phyloP scores from a whole-genome alignment of 495 filamentous ascomycete species.

The Lasiosphaeria hispida region DNA sequence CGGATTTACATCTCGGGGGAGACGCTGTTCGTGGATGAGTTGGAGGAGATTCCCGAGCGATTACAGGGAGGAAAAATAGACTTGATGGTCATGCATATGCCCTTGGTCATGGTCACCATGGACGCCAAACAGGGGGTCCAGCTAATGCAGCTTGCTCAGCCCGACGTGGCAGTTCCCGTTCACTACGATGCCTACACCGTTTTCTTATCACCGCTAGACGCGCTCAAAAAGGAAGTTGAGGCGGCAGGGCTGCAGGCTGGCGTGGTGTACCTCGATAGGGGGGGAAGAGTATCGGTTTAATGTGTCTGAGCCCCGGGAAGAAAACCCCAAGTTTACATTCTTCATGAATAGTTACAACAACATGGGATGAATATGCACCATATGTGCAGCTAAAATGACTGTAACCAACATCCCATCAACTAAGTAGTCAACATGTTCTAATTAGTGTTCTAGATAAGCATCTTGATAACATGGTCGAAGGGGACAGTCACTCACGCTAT shows the following conservation, averaged over 20 bases:
- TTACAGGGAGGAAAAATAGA: conserved; percentile 53
- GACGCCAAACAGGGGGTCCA: conserved; percentile 62
- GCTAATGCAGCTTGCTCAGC: conserved; percentile 58
- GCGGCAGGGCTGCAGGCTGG: conserved; percentile 48
- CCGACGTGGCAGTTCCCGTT: conserved; percentile 66
- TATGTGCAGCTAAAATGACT: too few relatives aligned
- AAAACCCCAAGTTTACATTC: too few relatives aligned
- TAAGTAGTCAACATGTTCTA: too few relatives aligned
- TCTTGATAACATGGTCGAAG: too few relatives aligned
- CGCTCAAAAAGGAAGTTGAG: conserved; percentile 57
- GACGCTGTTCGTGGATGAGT: conserved; percentile 64
- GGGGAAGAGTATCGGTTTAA: conserved; percentile 57
- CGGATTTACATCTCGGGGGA: conserved; percentile 73
- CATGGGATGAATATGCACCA: too few relatives aligned
- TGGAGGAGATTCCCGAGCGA: conserved; percentile 54
- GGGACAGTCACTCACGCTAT: too few relatives aligned
- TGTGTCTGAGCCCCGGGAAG: conserved; percentile 26
- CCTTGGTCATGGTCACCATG: conserved; percentile 71
- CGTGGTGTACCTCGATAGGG: conserved; percentile 62
- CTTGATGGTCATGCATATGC: conserved; percentile 65
- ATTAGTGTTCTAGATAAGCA: too few relatives aligned
- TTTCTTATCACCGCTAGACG: conserved; percentile 56
- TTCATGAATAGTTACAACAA: too few relatives aligned
- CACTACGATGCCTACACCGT: conserved; percentile 70
- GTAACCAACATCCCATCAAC: too few relatives aligned